These are phyloP conservation scores for Tarenaya hassleriana DNA, from an alignment of 345 rosid genomes.

Conservation along the genomic window DNA sequence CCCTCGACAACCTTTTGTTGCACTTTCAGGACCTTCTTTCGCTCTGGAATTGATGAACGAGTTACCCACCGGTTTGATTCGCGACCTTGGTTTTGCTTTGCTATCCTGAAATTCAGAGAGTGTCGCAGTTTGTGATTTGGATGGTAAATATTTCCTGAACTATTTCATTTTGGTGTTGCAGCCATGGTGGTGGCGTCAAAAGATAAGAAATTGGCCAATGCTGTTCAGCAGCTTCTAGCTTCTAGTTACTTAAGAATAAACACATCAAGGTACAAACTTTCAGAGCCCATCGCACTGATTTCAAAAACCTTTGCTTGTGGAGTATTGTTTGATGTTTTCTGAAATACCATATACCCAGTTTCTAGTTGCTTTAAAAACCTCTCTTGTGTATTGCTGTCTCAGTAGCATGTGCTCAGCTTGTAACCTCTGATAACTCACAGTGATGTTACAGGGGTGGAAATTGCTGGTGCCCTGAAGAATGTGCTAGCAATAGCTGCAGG, in stretches of 20 bases:
- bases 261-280: constrained; percentile 65
- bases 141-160: constrained; percentile 9
- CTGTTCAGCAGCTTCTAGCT: constrained; percentile 80
- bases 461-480: constrained; percentile 91
- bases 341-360: neutral
- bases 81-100: neutral
- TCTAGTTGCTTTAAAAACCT: constrained; percentile 12
- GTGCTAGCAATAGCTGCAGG: constrained; percentile 96
- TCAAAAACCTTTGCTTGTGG: neutral
- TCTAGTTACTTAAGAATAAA: constrained; percentile 76
- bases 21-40: constrained; percentile 88
- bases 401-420: constrained; percentile 42
- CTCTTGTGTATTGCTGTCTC: neutral
- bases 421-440: constrained; percentile 80
- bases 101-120: neutral
- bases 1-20: constrained; percentile 82
- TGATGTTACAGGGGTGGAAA: constrained; percentile 97
- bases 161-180: constrained; percentile 24
- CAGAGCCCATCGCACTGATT: constrained; percentile 7
- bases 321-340: neutral
- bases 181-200: constrained; percentile 96
- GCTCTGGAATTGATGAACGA: constrained; percentile 83
- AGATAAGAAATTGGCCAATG: constrained; percentile 69
- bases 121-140: neutral
- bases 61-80: constrained; percentile 66